These are phyloP conservation scores for Thyridium curvatum DNA, from an alignment of 2,329 filamentous ascomycete species.

Conservation along the genomic window DNA sequence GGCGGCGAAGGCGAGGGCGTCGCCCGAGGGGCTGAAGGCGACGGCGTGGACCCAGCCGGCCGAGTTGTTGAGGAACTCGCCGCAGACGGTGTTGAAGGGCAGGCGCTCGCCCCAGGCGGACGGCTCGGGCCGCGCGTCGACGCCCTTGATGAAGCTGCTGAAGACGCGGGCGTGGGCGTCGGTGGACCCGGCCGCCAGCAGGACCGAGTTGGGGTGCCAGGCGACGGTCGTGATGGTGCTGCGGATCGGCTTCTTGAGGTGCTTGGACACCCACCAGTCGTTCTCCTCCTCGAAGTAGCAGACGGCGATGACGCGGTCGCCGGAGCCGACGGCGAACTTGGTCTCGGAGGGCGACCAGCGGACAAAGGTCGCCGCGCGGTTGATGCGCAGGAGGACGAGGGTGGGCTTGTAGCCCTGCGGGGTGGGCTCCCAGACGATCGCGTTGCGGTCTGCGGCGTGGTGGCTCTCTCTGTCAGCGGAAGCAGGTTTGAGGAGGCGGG, in stretches of 20 bases:
- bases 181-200: conserved; percentile 91
- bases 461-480: too few relatives aligned
- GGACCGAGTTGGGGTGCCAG: conserved; percentile 97
- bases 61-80: conserved; percentile 92
- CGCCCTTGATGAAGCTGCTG: conserved; percentile 92
- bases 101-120: conserved; percentile 91
- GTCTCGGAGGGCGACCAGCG: conserved; percentile 95
- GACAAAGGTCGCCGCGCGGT: conserved; percentile 91
- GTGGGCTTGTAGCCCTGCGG: conserved; percentile 92
- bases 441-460: conserved; percentile 82
- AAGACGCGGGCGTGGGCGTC: conserved; percentile 95
- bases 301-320: conserved; percentile 88
- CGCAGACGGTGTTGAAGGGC: conserved; percentile 97
- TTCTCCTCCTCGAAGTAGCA: conserved; percentile 99
- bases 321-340: conserved; percentile 96
- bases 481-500: too few relatives aligned
- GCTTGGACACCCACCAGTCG: conserved; percentile 99
- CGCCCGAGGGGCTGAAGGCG: conserved; percentile 84
- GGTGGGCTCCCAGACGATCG: conserved; percentile 96
- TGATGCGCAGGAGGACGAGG: conserved; percentile 92
- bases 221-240: conserved; percentile 92
- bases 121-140: conserved; percentile 79
- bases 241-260: conserved; percentile 97
- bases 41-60: conserved; percentile 96
- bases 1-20: conserved; percentile 88